Evolutionary conservation across 176 grass and related monocot species (phyloP), one percentile per base, ranked within the genome.

Genomic region (Thalia dealbata): DNA sequence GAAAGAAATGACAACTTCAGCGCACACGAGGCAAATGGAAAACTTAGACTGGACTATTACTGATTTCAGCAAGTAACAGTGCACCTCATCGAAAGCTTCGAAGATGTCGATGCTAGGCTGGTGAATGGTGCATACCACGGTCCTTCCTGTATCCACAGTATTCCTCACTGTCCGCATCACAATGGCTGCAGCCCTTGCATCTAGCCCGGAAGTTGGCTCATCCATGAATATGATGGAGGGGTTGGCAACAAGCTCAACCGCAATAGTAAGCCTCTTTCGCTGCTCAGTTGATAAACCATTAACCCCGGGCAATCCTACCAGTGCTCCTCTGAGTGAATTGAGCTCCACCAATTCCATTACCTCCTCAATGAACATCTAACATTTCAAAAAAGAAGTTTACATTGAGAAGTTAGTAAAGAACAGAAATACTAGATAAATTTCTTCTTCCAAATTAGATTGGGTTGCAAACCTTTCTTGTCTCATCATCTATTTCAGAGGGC

Each of bases 161-260:
- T 96, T 96, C 81, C 92, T 80, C 14, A 96, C 92, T 19, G 92
- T 72, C 67, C 92, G 91, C 92, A 96, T 96, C 52, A 96, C 86
- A 14, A 96, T 96, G 52, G 92, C 92, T 81, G 88, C 88, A 29
- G 92, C 92, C 78, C 92, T 96, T 4, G 92, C 92, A 75, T 96
- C 88, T 43, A 96, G 62, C 52, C 88, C 92, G 44, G 92, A 96
- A 45, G 92, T 96, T 52, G 88, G 92, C 64, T 96, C 92, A 30
- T 96, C 92, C 92, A 96, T 89, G 75, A 96, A 96, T 85, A 96
- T 91, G 80, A 96, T 96, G 54, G 92, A 91, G 32, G 92, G 92
- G 51, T 96, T 96, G 44, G 92, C 88, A 25, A 91, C 92, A 38
- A 96, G 84, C 69, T 96, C 92, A 52, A 96, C 92, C 25, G 92